phyloP scores from a whole-genome alignment of 202 grass and related monocot species.

The Digitaria exilis region DNA sequence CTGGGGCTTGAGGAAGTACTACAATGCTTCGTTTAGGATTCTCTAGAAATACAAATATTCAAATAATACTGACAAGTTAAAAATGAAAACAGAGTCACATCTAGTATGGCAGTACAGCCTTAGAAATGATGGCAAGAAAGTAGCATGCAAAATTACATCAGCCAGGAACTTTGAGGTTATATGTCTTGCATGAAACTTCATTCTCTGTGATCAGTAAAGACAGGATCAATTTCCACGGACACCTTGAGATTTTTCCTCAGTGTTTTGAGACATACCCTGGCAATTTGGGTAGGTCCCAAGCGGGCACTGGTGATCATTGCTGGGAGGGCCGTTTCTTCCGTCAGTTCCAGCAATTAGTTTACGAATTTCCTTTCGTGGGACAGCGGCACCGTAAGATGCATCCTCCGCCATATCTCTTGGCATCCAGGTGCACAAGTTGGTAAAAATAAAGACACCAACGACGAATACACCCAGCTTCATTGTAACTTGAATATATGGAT shows the following conservation, averaged over 20 bases:
- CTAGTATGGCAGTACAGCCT: not conserved
- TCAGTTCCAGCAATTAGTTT: constrained; percentile 18
- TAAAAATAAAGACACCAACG: constrained; percentile 11
- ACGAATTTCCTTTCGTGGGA: not conserved
- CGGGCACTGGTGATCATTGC: constrained; percentile 51
- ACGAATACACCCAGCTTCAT: constrained; percentile 42
- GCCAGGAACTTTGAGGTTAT: not conserved
- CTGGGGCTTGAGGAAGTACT: not conserved
- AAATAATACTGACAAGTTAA: not conserved
- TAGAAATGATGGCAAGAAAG: not conserved
- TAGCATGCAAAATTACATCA: not conserved
- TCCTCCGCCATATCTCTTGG: constrained; percentile 8
- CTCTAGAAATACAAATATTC: not conserved
- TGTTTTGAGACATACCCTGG: constrained; percentile 16
- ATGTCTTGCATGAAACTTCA: not conserved
- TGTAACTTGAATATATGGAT: not conserved
- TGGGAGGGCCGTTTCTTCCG: constrained; percentile 41
- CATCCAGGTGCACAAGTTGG: constrained; percentile 26
- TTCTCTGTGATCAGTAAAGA: not conserved
- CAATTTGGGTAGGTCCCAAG: constrained; percentile 51
- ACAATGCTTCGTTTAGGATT: not conserved
- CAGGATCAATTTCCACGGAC: not conserved
- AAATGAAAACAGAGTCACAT: not conserved
- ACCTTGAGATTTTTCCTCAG: not conserved
- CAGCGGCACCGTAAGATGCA: not conserved